Base-by-base conservation (phyloP, 768 basidiomycete species). In the Crucibulum laeve region DNA sequence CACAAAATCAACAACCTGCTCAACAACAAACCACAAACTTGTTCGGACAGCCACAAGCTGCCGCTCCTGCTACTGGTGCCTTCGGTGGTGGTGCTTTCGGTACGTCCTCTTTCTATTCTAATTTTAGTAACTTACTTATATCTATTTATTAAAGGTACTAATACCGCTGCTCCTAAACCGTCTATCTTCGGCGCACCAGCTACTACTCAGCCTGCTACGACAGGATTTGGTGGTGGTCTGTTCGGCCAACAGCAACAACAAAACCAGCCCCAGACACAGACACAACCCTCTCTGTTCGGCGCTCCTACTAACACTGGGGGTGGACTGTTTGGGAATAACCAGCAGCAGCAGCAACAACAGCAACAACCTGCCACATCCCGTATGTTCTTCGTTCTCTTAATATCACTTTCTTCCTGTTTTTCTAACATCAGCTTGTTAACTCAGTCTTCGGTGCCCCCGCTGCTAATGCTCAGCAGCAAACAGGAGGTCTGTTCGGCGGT, bases 131-230 rank as follows among this genome's bases (percentile, higher is more conserved):
- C 18, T 18, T 23, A 28, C 35, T 37, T 42, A 22, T 21, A 39
- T 44, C 14, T 21, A 11, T 24, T 14, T 37, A 15, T 14, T 30
- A 5, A 38, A 69, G 69, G 67, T 45, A 45, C 49, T 5, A 49
- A 49, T 28, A 45, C 38, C 40, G 56, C 54, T 40, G 46, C 63
- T 15, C 10, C 33, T 1, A 77, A 79, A 45, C 67, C 77, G 4
- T 63, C 64, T 13, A 55, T 78, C 19, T 81, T 82, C 43, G 76
- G 79, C 23, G 37, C 23, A 23, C 47, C 54, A 25, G 50, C 51
- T 26, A 40, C 71, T 18, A 40, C 68, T 34, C 74, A 79, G 46
- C 67, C 74, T 25, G 47, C 68, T 19, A 50, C 63, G 23, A 59
- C 63, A 15, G 60, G 61, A 38, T 43, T 43, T 7, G 47, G 33